Evolutionary conservation across 164 flowering plant genomes (phyloP).

Genomic region (Protea cynaroides): DNA sequence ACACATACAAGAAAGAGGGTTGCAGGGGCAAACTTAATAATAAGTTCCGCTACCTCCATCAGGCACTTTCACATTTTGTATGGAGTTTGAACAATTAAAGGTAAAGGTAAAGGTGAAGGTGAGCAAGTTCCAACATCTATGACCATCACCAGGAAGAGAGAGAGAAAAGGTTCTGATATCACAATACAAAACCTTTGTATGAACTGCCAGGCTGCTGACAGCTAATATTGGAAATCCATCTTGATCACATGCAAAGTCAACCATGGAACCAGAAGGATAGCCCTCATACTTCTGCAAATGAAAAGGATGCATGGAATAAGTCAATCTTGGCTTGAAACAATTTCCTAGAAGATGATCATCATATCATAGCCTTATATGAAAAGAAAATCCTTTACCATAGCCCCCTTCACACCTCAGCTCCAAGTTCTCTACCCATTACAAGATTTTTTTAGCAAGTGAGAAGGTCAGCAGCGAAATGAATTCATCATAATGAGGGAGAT

Average conservation of each 20-base stretch:
- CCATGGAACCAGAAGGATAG: slow-evolving; percentile 94
- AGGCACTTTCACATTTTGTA: neutral
- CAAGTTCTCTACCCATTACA: no score
- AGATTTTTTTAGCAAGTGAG: no score
- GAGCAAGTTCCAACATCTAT: neutral
- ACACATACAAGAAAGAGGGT: neutral
- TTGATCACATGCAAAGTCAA: slow-evolving; percentile 87
- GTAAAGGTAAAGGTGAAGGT: neutral
- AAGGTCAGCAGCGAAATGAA: no score
- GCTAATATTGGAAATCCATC: slow-evolving; percentile 88
- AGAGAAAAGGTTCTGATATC: no score
- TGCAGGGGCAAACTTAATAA: neutral
- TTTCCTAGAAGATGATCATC: neutral
- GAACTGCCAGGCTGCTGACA: slow-evolving; percentile 74
- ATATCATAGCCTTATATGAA: neutral
- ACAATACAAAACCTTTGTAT: slow-evolving; percentile 54
- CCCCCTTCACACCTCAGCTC: neutral
- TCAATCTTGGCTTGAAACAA: neutral
- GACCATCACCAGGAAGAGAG: no score
- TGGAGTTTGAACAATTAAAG: neutral
- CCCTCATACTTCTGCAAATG: slow-evolving; percentile 67
- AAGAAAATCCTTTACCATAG: neutral
- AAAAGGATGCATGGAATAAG: slow-evolving; percentile 11
- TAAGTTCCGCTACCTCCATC: neutral
- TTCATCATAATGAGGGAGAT: no score